Evolutionary conservation across 2,329 filamentous ascomycete species (phyloP), one percentile per base, ranked within the genome.

Genomic region (Curvularia sp.): DNA sequence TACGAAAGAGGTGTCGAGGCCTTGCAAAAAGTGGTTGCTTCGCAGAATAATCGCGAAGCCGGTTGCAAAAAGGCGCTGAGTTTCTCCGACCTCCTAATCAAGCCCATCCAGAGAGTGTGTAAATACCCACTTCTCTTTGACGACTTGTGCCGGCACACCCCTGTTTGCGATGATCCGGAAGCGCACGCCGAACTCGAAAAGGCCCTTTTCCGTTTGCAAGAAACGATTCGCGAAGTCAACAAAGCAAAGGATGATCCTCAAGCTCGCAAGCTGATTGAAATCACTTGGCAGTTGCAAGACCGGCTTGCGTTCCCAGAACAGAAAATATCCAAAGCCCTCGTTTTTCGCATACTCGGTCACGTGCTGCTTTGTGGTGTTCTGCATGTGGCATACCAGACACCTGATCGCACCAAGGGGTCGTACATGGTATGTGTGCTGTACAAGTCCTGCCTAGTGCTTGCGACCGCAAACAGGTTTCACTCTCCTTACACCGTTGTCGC

Each of bases 21-120:
- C 12, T 78, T 98, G 38, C 91, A 91, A 6, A 89, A 89, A 52
- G 89, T 91, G 1, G 78, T 96, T 24, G 85, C 87, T 15, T 89
- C 93, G 0, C 82, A 86, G n/a, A 88, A 89, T 58, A 86, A 83
- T 58, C 84, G 86, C 52, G 81, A 84, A 31, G 83, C 86, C 15
- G 84, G 86, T 55, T 83, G 84, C 30, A 91, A 86, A 69, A 96
- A 92, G 71, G 90, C 92, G 2, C 80, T 96, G 64, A 93, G 90
- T 1, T 86, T 97, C 63, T 87, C 88, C 49, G 95, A 98, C 77
- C 83, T 98, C 5, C 83, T 98, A 55, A 93, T 97, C 66, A 98
- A 98, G 91, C 95, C 94, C 0, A 93, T 97, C 20, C 94, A 99
- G 77, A 86, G 94, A 55, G 86, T 97, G 22, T 96, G 92, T 80